Evolutionary conservation across 805 yeast genomes (phyloP), one percentile per base, ranked within the genome.

Genomic region (Brettanomyces bruxellensis): DNA sequence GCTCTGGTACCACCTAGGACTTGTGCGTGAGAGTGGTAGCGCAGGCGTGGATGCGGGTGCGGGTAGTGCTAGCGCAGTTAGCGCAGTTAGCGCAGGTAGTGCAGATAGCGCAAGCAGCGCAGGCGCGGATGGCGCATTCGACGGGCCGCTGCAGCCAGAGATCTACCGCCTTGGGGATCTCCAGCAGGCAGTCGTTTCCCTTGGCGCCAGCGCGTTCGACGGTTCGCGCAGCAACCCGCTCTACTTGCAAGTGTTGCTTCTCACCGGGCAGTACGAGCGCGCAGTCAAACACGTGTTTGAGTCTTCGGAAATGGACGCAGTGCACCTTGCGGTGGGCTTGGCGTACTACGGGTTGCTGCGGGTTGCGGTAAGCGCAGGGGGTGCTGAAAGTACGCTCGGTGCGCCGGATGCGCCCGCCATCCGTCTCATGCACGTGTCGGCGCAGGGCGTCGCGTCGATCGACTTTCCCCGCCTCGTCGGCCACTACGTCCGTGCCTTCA

Each of bases 1-100:
- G 98, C 64, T 91, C 43, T 91, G 99, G 99, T 78, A 86, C 60
- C 97, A 93, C 64, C 72, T 93, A 47, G 74, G 80, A 64, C 71
- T 91, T 28, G 78, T 86, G 13, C 77, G 81, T 47, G 91, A 86
- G 56, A 13, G 54, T 36, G 66, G 64, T 13, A 51, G 49, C 4
- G 52, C 48, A n/a, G 53, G 48, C 30, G 24, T 18, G 24, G 7
- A 13, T 8, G 36, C 11, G 18, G 40, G 42, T 14, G 71, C 68
- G 28, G 77, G 71, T 43, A 18, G 18, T 18, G 18, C 18, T 2
- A 2, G 18, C 18, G 18, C 18, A 18, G 18, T 18, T 2, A 18
- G 18, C 2, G 18, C 18, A 18, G 18, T n/a, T 13, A 51, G 49
- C 4, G 52, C 48, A n/a, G 53, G 48, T 2, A 2, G 18, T 2